phyloP scores from a whole-genome alignment of 2,329 filamentous ascomycete genomes.

The Fusarium papillatum region DNA sequence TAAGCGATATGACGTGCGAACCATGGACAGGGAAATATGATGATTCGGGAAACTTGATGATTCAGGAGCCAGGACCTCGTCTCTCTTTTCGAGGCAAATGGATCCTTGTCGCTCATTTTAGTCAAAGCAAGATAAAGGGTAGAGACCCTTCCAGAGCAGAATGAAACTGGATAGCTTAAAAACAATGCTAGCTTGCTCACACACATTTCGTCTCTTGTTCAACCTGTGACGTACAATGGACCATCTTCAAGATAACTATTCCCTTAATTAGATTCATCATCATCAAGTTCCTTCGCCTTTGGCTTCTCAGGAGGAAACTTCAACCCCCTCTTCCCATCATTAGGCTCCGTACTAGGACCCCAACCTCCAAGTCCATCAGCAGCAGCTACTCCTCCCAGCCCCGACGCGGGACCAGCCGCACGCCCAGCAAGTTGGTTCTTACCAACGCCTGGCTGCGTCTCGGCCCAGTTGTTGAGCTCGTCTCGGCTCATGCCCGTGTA shows the following conservation, averaged over 20 bases:
- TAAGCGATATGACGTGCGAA: slow-evolving; percentile 42
- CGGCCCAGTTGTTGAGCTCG: slow-evolving; percentile 53
- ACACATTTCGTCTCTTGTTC: not conserved
- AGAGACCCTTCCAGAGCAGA: slow-evolving; percentile 2
- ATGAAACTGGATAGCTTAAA: slow-evolving; percentile 11
- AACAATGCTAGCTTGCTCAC: not conserved
- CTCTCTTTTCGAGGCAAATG: slow-evolving; percentile 33
- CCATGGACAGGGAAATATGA: not conserved
- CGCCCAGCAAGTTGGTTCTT: slow-evolving; percentile 55
- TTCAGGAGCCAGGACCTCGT: not conserved
- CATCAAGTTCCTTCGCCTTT: not conserved
- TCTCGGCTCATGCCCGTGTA: slow-evolving; percentile 56
- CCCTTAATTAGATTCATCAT: not conserved
- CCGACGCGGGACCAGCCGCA: slow-evolving; percentile 45
- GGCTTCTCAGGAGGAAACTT: slow-evolving; percentile 49
- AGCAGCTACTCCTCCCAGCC: slow-evolving; percentile 47
- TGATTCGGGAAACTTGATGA: slow-evolving; percentile 1
- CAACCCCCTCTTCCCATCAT: slow-evolving; percentile 46
- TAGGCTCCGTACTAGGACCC: slow-evolving; percentile 47
- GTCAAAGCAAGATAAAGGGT: slow-evolving; percentile 7
- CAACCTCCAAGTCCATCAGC: slow-evolving; percentile 51
- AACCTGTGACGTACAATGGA: not conserved
- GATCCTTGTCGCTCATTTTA: slow-evolving; percentile 34
- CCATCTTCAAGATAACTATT: not conserved
- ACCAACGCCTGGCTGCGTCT: slow-evolving; percentile 53